Percentiles rank a stretch among this genome's conserved stretches.
phyloP scores from a whole-genome alignment of 1,284 basidiomycete species.

The Chondrostereum purpureum region DNA sequence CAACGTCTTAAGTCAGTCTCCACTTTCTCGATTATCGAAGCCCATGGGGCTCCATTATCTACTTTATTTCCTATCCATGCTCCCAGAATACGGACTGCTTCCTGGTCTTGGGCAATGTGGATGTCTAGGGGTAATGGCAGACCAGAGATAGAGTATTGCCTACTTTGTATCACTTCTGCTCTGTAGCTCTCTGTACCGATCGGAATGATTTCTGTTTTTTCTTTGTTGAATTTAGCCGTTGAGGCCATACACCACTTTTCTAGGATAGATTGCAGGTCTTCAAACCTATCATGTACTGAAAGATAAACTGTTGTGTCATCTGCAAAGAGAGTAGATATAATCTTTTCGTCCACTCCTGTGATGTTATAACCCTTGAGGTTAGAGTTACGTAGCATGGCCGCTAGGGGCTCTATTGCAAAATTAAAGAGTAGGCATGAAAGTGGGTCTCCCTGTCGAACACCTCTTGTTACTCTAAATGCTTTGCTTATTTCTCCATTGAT shows the following conservation, averaged over 20 bases:
- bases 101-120: constrained; percentile 20
- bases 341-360: background rate
- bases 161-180: constrained; percentile 9
- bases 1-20: constrained; percentile 6
- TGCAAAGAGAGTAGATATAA: constrained; percentile 10
- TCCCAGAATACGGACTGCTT: constrained; percentile 21
- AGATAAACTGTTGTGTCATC: constrained; percentile 17
- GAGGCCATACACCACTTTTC: constrained; percentile 26
- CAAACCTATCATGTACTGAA: constrained; percentile 5
- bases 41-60: constrained; percentile 18
- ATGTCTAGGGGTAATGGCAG: constrained; percentile 15
- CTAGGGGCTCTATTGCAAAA: constrained; percentile 8
- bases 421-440: constrained; percentile 10
- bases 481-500: constrained; percentile 10
- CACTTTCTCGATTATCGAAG: constrained; percentile 15
- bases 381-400: background rate
- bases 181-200: constrained; percentile 19
- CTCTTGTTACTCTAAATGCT: constrained; percentile 6
- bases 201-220: constrained; percentile 27
- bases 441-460: constrained; percentile 11
- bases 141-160: constrained; percentile 13
- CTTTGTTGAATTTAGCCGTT: constrained; percentile 27
- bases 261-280: constrained; percentile 7
- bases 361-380: constrained; percentile 4
- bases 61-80: constrained; percentile 23